phyloP scores from a whole-genome alignment of 225 moss, liverwort and hornwort genomes.

The Takakia lepidozioides region DNA sequence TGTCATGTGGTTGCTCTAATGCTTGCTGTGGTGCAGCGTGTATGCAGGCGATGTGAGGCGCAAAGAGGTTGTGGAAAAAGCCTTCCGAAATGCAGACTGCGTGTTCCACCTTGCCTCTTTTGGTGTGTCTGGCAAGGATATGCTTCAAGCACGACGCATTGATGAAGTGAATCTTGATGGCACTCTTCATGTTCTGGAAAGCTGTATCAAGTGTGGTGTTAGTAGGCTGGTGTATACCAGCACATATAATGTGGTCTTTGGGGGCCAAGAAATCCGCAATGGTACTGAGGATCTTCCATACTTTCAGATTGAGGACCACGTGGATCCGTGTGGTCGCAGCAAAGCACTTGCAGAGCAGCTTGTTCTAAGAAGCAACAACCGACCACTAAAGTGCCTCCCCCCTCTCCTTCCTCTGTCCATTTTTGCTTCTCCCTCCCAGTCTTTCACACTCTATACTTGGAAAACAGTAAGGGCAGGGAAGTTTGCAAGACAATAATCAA shows the following conservation, averaged over 20 bases:
- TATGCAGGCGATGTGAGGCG: conserved; percentile 75
- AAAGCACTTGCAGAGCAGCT: conserved; percentile 87
- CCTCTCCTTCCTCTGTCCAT: not conserved
- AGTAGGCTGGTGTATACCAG: conserved; percentile 80
- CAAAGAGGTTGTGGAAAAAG: conserved; percentile 62
- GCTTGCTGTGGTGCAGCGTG: too few species aligned
- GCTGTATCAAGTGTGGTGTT: conserved; percentile 61
- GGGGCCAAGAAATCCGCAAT: conserved; percentile 77
- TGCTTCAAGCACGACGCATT: conserved; percentile 71
- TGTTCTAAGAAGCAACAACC: conserved; percentile 59
- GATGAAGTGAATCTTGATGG: conserved; percentile 92
- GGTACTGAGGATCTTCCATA: conserved; percentile 73
- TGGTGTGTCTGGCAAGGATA: conserved; percentile 93
- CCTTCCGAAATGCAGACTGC: conserved; percentile 57
- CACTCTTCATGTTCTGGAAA: conserved; percentile 65
- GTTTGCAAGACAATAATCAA: too few species aligned
- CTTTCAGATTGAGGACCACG: conserved; percentile 64
- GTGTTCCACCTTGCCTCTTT: conserved; percentile 90
- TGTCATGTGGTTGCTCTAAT: too few species aligned
- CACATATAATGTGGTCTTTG: conserved; percentile 86
- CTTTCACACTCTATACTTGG: too few species aligned
- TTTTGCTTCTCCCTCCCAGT: not conserved
- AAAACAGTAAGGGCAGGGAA: too few species aligned
- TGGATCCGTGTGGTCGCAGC: conserved; percentile 78
- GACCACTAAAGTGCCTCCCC: conserved; percentile 43